These are phyloP conservation scores for Bruguiera sexangula DNA, from an alignment of 345 rosid genomes.

Conservation along the genomic window DNA sequence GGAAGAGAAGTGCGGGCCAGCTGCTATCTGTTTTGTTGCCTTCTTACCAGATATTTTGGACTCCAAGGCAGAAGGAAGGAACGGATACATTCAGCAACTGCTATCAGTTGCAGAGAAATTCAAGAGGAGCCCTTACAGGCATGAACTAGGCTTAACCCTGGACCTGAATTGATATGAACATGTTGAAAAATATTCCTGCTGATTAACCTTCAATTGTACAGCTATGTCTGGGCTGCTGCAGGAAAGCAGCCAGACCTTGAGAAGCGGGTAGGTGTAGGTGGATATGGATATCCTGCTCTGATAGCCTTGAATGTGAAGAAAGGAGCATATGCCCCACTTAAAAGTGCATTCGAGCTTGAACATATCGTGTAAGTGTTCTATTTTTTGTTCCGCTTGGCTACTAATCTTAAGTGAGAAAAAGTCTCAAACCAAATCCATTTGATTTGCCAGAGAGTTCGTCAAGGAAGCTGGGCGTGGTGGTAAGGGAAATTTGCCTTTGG, in stretches of 20 bases:
- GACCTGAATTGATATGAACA: background rate
- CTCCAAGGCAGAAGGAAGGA: slow-evolving; percentile 95
- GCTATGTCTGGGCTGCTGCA: slow-evolving; percentile 92
- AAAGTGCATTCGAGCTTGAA: slow-evolving; percentile 87
- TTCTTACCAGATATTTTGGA: slow-evolving; percentile 96
- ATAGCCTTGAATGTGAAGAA: slow-evolving; percentile 93
- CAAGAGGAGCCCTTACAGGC: slow-evolving; percentile 85
- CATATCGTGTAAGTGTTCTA: slow-evolving; percentile 63
- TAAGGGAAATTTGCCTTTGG: slow-evolving; percentile 82
- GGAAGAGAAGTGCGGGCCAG: slow-evolving; percentile 87
- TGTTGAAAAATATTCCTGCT: background rate
- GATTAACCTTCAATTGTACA: slow-evolving; percentile 28
- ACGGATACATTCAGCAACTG: slow-evolving; percentile 65
- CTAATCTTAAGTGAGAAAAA: slow-evolving; percentile 8
- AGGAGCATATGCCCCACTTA: slow-evolving; percentile 91
- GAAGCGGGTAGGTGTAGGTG: slow-evolving; percentile 78
- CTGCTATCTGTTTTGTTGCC: slow-evolving; percentile 91
- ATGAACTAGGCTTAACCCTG: slow-evolving; percentile 7
- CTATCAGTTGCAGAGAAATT: slow-evolving; percentile 83
- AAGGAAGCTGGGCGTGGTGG: slow-evolving; percentile 92
- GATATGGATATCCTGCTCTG: slow-evolving; percentile 95
- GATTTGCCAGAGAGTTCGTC: slow-evolving; percentile 71
- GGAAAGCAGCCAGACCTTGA: slow-evolving; percentile 92
- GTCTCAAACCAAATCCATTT: background rate
- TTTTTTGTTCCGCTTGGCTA: background rate